phyloP scores from a whole-genome alignment of 2,329 filamentous ascomycete species.

The Talaromyces sp. region DNA sequence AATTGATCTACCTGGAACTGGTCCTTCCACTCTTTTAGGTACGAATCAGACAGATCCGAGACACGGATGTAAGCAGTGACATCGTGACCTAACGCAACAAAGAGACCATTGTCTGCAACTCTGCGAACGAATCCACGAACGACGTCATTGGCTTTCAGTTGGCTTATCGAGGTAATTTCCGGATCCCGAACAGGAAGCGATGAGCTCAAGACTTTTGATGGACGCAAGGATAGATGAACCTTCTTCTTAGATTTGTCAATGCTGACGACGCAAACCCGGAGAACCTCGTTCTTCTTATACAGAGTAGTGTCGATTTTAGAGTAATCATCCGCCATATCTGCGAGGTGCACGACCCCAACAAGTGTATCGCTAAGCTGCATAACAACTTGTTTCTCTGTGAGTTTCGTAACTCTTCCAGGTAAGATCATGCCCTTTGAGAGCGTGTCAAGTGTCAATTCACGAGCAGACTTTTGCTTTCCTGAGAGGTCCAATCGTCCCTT shows the following conservation, averaged over 20 bases:
- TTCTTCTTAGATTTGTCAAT: conserved; percentile 82
- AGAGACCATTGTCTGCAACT: conserved; percentile 82
- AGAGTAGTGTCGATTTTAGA: conserved; percentile 69
- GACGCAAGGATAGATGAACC: conserved; percentile 73
- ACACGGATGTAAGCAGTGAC: conserved; percentile 81
- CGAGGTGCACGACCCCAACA: conserved; percentile 73
- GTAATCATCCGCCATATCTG: conserved; percentile 84
- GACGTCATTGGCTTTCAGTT: conserved; percentile 72
- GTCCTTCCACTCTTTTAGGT: conserved; percentile 92
- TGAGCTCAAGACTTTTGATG: conserved; percentile 85
- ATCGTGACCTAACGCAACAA: conserved; percentile 75
- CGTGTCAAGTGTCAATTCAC: conserved; percentile 63
- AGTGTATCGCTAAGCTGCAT: conserved; percentile 79
- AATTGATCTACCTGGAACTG: conserved; percentile 84
- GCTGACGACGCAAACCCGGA: conserved; percentile 79
- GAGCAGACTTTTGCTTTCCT: conserved; percentile 59
- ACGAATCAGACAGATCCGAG: conserved; percentile 83
- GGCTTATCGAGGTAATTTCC: conserved; percentile 67
- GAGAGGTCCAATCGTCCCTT: conserved; percentile 79
- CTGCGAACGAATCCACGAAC: conserved; percentile 90
- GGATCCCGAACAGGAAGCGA: conserved; percentile 74
- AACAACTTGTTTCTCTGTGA: conserved; percentile 76
- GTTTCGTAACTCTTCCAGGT: conserved; percentile 77
- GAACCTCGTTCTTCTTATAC: conserved; percentile 77
- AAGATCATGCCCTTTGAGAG: conserved; percentile 76